phyloP scores from a whole-genome alignment of 208 protist genomes.

The Leishmania lainsoni region DNA sequence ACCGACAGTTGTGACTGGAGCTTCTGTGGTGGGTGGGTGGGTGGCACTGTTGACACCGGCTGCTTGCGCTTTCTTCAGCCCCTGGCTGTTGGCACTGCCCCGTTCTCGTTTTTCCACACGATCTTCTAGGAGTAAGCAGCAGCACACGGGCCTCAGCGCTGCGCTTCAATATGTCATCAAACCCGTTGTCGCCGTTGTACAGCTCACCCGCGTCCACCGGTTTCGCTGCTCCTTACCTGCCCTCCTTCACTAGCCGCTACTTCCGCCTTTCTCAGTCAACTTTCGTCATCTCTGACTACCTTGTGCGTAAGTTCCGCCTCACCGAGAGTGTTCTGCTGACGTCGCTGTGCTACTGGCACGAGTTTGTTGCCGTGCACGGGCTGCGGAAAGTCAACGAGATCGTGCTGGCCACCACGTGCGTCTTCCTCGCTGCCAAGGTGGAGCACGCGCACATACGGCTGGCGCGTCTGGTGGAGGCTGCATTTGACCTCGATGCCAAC shows the following conservation, averaged over 20 bases:
- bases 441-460: slow-evolving; percentile 83
- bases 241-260: slow-evolving; percentile 56
- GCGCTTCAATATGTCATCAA: slow-evolving; percentile 18
- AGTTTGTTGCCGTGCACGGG: slow-evolving; percentile 70
- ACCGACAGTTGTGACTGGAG: not conserved
- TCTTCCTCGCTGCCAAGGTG: slow-evolving; percentile 87
- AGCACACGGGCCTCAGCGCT: not conserved
- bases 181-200: slow-evolving; percentile 25
- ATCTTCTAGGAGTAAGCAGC: not conserved
- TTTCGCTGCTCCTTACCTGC: slow-evolving; percentile 31
- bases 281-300: slow-evolving; percentile 74
- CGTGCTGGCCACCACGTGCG: slow-evolving; percentile 72
- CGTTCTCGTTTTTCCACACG: not conserved
- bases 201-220: slow-evolving; percentile 25
- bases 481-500: slow-evolving; percentile 60
- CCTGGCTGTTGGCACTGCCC: too few relatives aligned
- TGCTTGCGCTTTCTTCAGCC: not conserved
- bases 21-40: not conserved
- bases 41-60: not conserved
- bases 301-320: slow-evolving; percentile 61
- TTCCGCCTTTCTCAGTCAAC: slow-evolving; percentile 52
- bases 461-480: slow-evolving; percentile 52
- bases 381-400: slow-evolving; percentile 61
- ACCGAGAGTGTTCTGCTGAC: slow-evolving; percentile 65
- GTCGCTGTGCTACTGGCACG: slow-evolving; percentile 86